These are phyloP conservation scores for Phialophora chinensis DNA, from an alignment of 2,329 filamentous ascomycete genomes.

Conservation along the genomic window DNA sequence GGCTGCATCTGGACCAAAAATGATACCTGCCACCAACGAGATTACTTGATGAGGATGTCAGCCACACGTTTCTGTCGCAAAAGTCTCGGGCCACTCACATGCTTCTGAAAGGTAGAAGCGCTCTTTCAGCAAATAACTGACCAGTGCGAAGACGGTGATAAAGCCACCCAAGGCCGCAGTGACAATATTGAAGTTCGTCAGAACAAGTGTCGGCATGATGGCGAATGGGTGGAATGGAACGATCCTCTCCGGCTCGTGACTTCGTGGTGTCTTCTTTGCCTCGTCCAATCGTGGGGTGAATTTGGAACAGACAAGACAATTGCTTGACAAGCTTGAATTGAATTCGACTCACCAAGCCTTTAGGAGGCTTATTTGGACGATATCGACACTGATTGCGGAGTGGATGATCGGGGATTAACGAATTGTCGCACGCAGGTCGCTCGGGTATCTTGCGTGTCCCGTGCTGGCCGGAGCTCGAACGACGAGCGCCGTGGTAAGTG, in stretches of 20 bases:
- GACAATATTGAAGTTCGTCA: constrained; percentile 80
- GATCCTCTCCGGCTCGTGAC: not conserved
- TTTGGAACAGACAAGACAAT: not conserved
- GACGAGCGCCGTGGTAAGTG: not conserved
- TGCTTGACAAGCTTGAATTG: not conserved
- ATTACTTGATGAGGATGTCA: constrained; percentile 65
- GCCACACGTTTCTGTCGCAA: constrained; percentile 26
- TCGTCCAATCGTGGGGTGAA: not conserved
- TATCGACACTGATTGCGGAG: not conserved
- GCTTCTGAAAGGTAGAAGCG: constrained; percentile 90
- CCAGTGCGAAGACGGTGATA: constrained; percentile 85
- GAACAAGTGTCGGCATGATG: constrained; percentile 2
- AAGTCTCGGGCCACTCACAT: constrained; percentile 60
- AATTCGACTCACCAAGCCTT: not conserved
- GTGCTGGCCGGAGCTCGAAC: not conserved
- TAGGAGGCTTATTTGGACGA: not conserved
- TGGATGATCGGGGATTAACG: not conserved
- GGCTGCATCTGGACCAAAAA: constrained; percentile 77
- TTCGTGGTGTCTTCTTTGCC: not conserved
- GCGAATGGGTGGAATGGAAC: not conserved
- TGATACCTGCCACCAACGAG: constrained; percentile 76
- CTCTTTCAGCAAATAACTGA: constrained; percentile 89
- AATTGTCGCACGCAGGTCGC: not conserved
- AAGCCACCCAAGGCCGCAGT: constrained; percentile 83
- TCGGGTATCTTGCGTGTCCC: not conserved